Evolutionary conservation across 2,329 filamentous ascomycete genomes (phyloP), one percentile per base, ranked within the genome.

Genomic region (Ascosphaera acerosa): DNA sequence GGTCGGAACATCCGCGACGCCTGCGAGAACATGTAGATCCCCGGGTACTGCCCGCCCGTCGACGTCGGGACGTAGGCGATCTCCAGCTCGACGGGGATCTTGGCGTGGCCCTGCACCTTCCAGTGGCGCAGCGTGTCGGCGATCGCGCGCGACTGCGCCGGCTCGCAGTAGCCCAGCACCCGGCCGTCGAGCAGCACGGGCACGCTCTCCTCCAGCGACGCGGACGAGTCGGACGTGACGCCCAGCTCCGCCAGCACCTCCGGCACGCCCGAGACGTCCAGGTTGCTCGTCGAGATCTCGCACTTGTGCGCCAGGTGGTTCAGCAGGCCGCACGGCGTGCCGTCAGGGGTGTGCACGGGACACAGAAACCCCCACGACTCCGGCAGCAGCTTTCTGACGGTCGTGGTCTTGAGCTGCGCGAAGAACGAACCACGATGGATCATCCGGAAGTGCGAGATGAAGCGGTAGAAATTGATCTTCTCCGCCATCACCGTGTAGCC

Each of bases 401-500:
- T 87, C 0, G 87, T 97, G 0, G 87, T 97, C 56, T 92, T 94
- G 39, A 97, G 57, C 49, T 94, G 78, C 3, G 87, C 87, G 51
- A 97, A 97, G 65, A 97, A 97, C 48, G 80, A 87, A 61, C 87
- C 87, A 70, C 87, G 71, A 58, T 97, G 87, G 35, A 97, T 80
- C 81, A 92, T 92, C 41, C 87, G 76, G 64, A 97, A 97, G 53
- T 97, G 87, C 52, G 78, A 87, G 57, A 97, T 90, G 57, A 94
- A 97, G 44, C 87, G 78, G 45, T 90, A 70, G 50, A 94, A 97
- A 57, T 97, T 97, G 49, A 97, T 84, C 62, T 94, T 94, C 50
- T 97, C 87, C 2, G 87, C 87, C 32, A 94, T 82, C 31, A 97
- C 81, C 0, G 80, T 90, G 52, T 90, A 97, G 38, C 87, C 87